phyloP scores from a whole-genome alignment of 768 basidiomycete genomes.

The Rhodosporidiobolus sp. region DNA sequence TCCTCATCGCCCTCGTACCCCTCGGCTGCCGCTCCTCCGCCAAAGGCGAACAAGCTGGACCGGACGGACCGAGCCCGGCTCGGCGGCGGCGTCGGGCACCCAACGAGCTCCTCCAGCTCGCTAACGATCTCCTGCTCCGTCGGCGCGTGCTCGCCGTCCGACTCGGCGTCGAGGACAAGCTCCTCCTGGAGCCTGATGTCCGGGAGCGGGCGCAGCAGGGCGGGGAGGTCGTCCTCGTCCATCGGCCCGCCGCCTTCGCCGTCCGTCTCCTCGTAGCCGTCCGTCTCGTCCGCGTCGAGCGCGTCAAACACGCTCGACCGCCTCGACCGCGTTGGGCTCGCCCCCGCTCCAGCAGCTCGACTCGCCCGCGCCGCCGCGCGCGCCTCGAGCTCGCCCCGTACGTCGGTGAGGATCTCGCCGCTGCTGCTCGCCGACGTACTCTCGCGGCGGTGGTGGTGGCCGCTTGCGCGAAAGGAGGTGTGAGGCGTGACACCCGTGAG shows the following conservation, averaged over 20 bases:
- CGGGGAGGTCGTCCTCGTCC: background rate
- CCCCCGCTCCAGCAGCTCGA: background rate
- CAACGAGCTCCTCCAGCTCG: conserved; percentile 41
- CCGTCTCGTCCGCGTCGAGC: too few species aligned
- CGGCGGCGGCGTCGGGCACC: background rate
- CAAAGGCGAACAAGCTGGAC: background rate
- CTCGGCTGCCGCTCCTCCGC: conserved; percentile 5
- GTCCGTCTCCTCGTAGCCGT: too few species aligned
- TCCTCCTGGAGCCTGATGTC: background rate
- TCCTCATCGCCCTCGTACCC: conserved; percentile 22
- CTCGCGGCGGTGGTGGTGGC: too few species aligned
- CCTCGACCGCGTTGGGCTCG: too few species aligned
- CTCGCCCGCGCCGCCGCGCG: background rate
- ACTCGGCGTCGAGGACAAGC: background rate
- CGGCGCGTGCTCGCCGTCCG: background rate
- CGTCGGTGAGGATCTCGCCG: conserved; percentile 25
- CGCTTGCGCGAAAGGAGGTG: background rate
- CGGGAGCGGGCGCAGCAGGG: background rate
- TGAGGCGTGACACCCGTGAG: background rate
- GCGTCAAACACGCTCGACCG: background rate
- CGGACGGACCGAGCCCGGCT: conserved; percentile 8
- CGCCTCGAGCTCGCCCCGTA: conserved; percentile 21
- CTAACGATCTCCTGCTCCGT: conserved; percentile 35
- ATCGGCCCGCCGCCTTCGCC: background rate
- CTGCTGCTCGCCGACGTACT: background rate